Evolutionary conservation across 108 stramenopile species (phyloP), one percentile per base, ranked within the genome.

Genomic region (Schizochytrium sp.): DNA sequence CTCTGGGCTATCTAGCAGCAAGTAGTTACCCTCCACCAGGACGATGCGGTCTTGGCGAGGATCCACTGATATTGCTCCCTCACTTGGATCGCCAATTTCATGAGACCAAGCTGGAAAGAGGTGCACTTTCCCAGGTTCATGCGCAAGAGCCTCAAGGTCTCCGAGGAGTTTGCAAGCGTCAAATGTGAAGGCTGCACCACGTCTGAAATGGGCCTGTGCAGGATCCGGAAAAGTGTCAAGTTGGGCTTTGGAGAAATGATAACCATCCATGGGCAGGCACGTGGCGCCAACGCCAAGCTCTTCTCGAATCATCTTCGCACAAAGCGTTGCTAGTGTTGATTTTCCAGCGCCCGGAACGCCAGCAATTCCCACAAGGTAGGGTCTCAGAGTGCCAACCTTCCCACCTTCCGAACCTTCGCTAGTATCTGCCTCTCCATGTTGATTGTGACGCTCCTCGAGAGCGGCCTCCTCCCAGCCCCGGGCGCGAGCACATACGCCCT

Each of bases 331-430:
- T 40, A 94, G 61, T 4, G 95, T 96, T 19, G 90, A 89, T 56
- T 96, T 96, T 3, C 95, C 95, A n/a, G 91, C 88, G 13, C 95
- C 95, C 0, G 95, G 95, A 44, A 94, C 95, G 38, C 95, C 95
- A 45, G 94, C 93, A 19, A 95, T 69, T 44, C 91, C 90, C 42
- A 95, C 91, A 38, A 69, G 64, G 15, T 69, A 69, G 0, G 64
- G 64, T 15, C 64, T 10, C 57, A 10, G 57, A 17, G 57, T 17
- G 57, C 57, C 57, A 58, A 28, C 28, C 28, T 28, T 28, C 28
- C 28, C 28, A 28, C 28, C 28, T 28, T 28, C 28, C 28, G 28
- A 28, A 28, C 28, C 28, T 28, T 28, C 28, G 0, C 28, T 28
- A 28, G 28, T 28, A 28, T 28, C 28, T 28, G 28, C 28, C 28